Conservation (phyloP, 2,329 filamentous ascomycete genomes). For the Aspergillus aculeatus region DNA sequence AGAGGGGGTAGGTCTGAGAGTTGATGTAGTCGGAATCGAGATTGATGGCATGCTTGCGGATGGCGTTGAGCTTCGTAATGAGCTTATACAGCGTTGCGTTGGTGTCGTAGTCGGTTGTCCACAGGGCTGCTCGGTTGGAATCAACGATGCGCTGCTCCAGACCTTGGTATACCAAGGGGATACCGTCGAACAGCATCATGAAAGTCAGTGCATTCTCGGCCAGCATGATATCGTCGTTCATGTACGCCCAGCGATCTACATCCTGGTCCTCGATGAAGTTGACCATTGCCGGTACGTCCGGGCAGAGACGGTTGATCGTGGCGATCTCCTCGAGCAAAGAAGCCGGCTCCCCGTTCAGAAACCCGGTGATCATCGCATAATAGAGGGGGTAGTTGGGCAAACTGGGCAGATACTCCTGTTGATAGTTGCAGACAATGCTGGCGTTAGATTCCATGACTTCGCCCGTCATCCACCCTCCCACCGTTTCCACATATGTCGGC, state of each 20-base stretch:
- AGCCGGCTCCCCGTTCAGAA: constrained; percentile 32
- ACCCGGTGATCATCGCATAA: constrained; percentile 34
- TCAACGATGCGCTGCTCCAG: constrained; percentile 62
- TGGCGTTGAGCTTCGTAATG: constrained; percentile 40
- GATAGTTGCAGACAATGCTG: constrained; percentile 42
- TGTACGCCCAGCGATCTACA: constrained; percentile 53
- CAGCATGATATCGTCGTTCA: constrained; percentile 53
- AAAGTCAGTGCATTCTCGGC: constrained; percentile 63
- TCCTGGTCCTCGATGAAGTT: constrained; percentile 63
- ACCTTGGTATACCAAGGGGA: constrained; percentile 65
- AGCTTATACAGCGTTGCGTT: constrained; percentile 39
- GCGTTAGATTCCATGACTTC: constrained; percentile 42
- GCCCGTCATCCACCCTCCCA: constrained; percentile 46
- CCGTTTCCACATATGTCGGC: constrained; percentile 35
- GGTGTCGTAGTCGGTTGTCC: no score
- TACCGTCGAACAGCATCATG: constrained; percentile 58
- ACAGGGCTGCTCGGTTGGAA: constrained; percentile 51
- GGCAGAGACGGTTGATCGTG: constrained; percentile 18
- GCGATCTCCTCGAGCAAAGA: constrained; percentile 27
- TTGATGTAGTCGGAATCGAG: constrained; percentile 39
- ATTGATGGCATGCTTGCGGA: constrained; percentile 43
- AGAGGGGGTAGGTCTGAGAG: constrained; percentile 41
- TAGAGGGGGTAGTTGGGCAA: constrained; percentile 51
- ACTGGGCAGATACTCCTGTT: constrained; percentile 38
- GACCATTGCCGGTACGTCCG: constrained; percentile 32